Evolutionary conservation across 108 stramenopile species (phyloP), one percentile per base, ranked within the genome.

Genomic region (Cyclotella choctawhatcheeana): DNA sequence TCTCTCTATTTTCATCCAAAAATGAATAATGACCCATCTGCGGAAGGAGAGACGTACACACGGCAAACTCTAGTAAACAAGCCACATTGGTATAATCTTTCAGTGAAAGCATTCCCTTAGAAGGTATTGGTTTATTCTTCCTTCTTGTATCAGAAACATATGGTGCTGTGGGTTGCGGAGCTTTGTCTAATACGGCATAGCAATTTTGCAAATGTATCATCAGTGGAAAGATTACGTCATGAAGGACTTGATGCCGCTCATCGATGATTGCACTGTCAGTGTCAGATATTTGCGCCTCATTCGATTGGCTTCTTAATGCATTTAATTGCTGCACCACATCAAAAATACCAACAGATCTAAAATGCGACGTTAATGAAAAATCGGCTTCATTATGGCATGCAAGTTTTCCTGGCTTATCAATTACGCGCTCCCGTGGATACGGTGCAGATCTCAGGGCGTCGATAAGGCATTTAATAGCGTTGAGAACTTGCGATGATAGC

Each of bases 71-170:
- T 63, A 92, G 69, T 2, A 90, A 60, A 62, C 84, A 86, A 13
- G 89, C 93, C 33, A 94, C 73, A 55, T 94, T 91, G 43, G 91
- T 92, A 65, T 94, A 94, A 58, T 94, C 83, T 52, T 85, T 86
- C 35, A 94, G 65, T 0, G 93, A 94, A 18, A 94, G 71, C 84
- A 94, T 82, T 44, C 91, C 91, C 16, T 20, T 64, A 17, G 62
- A 52, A 12, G 93, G 91, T 48, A 86, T 87, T 22, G 73, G 81
- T 14, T 79, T 76, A 26, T 64, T 83, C 37, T 34, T 44, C 17
- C 26, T 44, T 43, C 40, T 68, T 27, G 21, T 34, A 60, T n/a
- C n/a, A n/a, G n/a, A n/a, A n/a, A n/a, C n/a, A n/a, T n/a, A n/a
- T n/a, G 45, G 12, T 58, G 34, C 54, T 0, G 43, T 52, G 8